These are phyloP conservation scores for Leccinum colubrinum DNA, from an alignment of 1,284 basidiomycete species.

Conservation along the genomic window DNA sequence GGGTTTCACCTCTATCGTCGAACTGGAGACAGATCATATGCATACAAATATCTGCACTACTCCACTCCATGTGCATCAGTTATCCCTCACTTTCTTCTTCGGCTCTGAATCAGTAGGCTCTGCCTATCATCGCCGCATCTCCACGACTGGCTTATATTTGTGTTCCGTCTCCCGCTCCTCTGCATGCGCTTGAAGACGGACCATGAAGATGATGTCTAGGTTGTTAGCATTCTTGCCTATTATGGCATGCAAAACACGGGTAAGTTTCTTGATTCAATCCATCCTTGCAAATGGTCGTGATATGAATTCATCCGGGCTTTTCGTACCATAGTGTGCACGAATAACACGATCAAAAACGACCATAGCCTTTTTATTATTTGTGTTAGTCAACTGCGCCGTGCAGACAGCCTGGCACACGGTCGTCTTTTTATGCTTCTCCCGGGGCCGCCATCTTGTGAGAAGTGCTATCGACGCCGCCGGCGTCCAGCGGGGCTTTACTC, in stretches of 20 bases:
- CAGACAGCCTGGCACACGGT: slow-evolving; percentile 38
- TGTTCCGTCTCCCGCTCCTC: neutral
- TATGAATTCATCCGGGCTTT: neutral
- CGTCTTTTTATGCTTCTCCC: slow-evolving; percentile 33
- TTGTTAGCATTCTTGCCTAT: neutral
- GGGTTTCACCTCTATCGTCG: neutral
- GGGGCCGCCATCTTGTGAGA: slow-evolving; percentile 32
- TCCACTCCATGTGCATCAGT: neutral
- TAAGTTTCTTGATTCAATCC: slow-evolving; percentile 2
- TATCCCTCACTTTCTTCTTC: neutral
- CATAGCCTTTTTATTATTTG: slow-evolving; percentile 40
- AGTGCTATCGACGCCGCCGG: slow-evolving; percentile 22
- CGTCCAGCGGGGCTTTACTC: slow-evolving; percentile 16
- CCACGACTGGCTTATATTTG: slow-evolving; percentile 18
- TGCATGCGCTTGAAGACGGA: neutral
- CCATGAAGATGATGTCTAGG: neutral
- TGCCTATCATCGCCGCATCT: neutral
- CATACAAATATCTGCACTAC: neutral
- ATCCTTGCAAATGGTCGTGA: neutral
- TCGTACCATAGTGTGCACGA: slow-evolving; percentile 36
- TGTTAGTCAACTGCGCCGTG: slow-evolving; percentile 37
- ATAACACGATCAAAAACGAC: slow-evolving; percentile 45
- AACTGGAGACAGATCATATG: neutral
- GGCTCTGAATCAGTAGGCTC: neutral
- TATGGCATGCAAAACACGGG: slow-evolving; percentile 12